Conservation (phyloP, 148 eudicot genomes). For the Diospyros kaki region DNA sequence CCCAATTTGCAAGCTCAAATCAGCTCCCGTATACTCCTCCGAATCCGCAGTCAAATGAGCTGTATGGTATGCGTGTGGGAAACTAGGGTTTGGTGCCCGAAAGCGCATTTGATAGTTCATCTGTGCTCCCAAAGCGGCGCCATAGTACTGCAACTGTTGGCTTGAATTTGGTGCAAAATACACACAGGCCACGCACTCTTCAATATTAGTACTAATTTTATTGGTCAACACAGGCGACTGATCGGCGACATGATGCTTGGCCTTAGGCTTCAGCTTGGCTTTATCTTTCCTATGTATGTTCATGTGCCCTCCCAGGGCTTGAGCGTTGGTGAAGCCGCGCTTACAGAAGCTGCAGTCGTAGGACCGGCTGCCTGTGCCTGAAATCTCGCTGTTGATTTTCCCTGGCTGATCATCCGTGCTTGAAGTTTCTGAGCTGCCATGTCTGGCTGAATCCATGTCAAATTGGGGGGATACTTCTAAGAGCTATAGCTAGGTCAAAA, state of each 20-base stretch:
- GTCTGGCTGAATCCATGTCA: constrained; percentile 15
- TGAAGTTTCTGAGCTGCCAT: constrained; percentile 17
- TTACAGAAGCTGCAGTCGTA: constrained; percentile 51
- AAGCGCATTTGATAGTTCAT: constrained; percentile 24
- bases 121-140: constrained; percentile 14
- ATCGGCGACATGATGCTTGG: background rate
- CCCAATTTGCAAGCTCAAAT: constrained; percentile 34
- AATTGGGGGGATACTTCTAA: background rate
- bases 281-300: constrained; percentile 58
- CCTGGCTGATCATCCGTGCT: constrained; percentile 21
- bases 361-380: constrained; percentile 28
- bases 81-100: constrained; percentile 27
- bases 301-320: constrained; percentile 63
- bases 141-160: constrained; percentile 10
- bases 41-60: constrained; percentile 9
- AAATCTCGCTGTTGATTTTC: constrained; percentile 21
- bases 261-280: constrained; percentile 36
- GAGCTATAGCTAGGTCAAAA: background rate
- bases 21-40: constrained; percentile 19
- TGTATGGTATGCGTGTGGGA: background rate
- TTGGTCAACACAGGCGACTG: background rate
- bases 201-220: background rate
- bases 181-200: background rate
- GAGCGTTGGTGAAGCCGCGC: constrained; percentile 54
- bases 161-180: constrained; percentile 8